These are phyloP conservation scores for Apiospora hydei DNA, from an alignment of 2,329 filamentous ascomycete species.

Conservation along the genomic window DNA sequence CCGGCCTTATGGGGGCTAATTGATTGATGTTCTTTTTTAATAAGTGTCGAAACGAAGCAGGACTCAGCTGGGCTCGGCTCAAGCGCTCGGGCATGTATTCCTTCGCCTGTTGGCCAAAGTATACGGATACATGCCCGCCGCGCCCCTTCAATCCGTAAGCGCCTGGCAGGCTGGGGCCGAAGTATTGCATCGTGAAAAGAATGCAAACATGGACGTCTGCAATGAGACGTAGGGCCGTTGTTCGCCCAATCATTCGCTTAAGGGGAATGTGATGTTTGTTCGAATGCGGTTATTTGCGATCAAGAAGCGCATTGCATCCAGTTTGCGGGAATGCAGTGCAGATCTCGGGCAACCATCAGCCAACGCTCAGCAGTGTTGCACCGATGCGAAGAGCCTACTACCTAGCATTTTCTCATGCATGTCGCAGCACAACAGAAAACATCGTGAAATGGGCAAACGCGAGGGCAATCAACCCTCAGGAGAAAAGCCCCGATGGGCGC, in stretches of 20 bases:
- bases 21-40: neutral
- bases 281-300: neutral
- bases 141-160: neutral
- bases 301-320: neutral
- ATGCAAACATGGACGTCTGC: neutral
- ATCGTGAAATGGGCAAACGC: constrained; percentile 15
- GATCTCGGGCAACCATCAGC: neutral
- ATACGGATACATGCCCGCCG: neutral
- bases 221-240: constrained; percentile 4
- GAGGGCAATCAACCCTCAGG: constrained; percentile 3
- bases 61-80: neutral
- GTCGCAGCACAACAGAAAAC: constrained; percentile 19
- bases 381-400: neutral
- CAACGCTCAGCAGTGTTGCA: neutral
- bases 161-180: neutral
- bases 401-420: neutral
- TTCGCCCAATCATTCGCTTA: neutral
- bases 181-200: neutral
- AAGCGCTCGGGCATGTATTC: neutral
- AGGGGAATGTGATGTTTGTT: neutral
- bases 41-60: neutral
- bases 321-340: neutral
- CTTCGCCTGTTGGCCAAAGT: neutral
- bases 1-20: neutral
- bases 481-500: neutral